Evolutionary conservation across 2,329 filamentous ascomycete species (phyloP).

Genomic region (Colletotrichum scovillei): DNA sequence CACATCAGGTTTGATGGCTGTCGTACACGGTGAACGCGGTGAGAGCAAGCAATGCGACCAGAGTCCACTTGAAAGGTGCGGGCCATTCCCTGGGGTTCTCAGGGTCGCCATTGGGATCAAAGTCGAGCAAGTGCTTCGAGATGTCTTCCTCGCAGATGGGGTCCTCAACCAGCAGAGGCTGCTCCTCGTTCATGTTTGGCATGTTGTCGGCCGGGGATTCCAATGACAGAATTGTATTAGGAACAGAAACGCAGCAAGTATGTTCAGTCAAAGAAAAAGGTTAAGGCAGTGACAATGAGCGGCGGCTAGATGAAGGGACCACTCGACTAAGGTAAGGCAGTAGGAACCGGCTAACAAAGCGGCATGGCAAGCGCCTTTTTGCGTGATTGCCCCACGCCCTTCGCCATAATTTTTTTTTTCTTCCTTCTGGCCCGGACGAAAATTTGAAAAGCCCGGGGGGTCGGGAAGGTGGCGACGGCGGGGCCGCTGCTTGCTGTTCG

Average conservation of each 20-base stretch:
- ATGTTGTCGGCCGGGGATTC: not conserved
- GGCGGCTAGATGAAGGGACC: not conserved
- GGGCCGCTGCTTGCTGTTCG: constrained; percentile 6
- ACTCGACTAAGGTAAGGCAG: not conserved
- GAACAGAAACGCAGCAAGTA: not conserved
- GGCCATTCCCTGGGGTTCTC: constrained; percentile 66
- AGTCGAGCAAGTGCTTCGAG: constrained; percentile 33
- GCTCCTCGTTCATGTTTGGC: constrained; percentile 17
- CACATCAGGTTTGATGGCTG: not conserved
- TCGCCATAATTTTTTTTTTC: not conserved
- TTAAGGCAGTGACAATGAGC: not conserved
- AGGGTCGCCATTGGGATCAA: constrained; percentile 36
- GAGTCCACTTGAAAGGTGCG: constrained; percentile 60
- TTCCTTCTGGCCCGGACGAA: not conserved
- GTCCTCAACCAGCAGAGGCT: constrained; percentile 27
- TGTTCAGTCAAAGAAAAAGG: not conserved
- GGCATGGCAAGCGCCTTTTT: not conserved
- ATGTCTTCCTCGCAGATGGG: constrained; percentile 28
- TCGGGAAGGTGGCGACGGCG: constrained; percentile 12
- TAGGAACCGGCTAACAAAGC: not conserved
- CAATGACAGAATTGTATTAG: not conserved
- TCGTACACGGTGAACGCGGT: constrained; percentile 68
- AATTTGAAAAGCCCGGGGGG: constrained; percentile 15
- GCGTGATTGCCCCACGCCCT: constrained; percentile 31
- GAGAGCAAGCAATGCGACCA: constrained; percentile 63